These are phyloP conservation scores for Carnegiea gigantea DNA, from an alignment of 179 eudicot species.

Conservation along the genomic window DNA sequence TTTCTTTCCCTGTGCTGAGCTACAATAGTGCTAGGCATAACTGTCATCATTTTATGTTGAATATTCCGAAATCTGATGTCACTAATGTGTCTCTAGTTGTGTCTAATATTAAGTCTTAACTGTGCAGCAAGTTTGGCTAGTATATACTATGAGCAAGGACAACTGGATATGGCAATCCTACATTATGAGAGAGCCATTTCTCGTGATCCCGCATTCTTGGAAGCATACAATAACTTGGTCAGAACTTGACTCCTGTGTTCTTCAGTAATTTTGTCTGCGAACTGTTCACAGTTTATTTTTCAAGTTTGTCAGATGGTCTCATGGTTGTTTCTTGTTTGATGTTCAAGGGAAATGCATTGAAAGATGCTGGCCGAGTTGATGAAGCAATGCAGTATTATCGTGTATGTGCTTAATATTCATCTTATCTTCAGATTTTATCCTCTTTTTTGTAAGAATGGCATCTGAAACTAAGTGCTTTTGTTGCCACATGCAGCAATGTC, in stretches of 20 bases:
- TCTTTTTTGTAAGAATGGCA: background rate
- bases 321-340: constrained; percentile 4
- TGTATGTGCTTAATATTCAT: constrained; percentile 41
- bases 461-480: constrained; percentile 17
- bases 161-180: constrained; percentile 78
- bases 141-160: constrained; percentile 88
- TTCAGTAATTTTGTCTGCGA: background rate
- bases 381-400: constrained; percentile 84
- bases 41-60: background rate
- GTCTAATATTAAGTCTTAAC: background rate
- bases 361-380: constrained; percentile 84
- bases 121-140: constrained; percentile 80
- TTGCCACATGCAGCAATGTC: constrained; percentile 72
- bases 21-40: background rate
- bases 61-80: background rate
- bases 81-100: background rate
- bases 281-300: constrained; percentile 2
- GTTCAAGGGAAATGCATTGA: constrained; percentile 86
- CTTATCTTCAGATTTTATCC: constrained; percentile 10
- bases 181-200: constrained; percentile 85
- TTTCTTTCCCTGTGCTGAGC: background rate
- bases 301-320: background rate
- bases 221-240: constrained; percentile 96
- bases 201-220: constrained; percentile 81
- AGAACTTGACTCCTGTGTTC: constrained; percentile 14